A percentile compares a stretch with the other conserved stretches of the same genome.
Conservation (phyloP, 352 stramenopile genomes). For the Globisporangium canariense region DNA sequence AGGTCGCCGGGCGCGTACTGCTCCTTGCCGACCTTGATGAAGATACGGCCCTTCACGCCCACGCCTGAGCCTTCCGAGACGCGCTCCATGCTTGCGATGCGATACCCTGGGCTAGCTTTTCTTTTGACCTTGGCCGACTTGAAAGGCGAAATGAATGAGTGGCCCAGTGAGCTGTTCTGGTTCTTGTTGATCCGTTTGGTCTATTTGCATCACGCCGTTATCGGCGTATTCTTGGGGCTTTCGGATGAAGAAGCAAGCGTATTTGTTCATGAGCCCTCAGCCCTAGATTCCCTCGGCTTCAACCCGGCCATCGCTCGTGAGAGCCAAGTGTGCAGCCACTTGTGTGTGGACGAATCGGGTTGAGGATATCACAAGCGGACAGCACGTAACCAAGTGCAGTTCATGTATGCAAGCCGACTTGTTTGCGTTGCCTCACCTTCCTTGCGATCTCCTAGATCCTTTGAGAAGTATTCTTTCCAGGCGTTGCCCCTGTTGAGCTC, state of each 20-base stretch:
- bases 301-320: too few relatives aligned
- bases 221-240: background rate
- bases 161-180: background rate
- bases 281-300: too few relatives aligned
- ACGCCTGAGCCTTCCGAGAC: constrained; percentile 17
- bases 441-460: too few relatives aligned
- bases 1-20: constrained; percentile 16
- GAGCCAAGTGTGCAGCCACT: too few relatives aligned
- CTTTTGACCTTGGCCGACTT: background rate
- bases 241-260: background rate
- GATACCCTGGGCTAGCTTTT: background rate
- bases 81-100: constrained; percentile 8
- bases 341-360: too few relatives aligned
- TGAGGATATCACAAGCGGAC: too few relatives aligned
- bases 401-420: too few relatives aligned
- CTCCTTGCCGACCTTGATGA: constrained; percentile 20
- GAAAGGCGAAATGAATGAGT: background rate
- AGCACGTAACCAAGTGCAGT: too few relatives aligned
- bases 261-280: too few relatives aligned
- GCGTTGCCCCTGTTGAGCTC: too few relatives aligned
- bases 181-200: background rate
- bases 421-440: too few relatives aligned
- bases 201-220: background rate
- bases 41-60: constrained; percentile 15
- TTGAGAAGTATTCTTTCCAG: too few relatives aligned